Base-by-base conservation (phyloP, 257 asterid species). In the Striga asiatica region DNA sequence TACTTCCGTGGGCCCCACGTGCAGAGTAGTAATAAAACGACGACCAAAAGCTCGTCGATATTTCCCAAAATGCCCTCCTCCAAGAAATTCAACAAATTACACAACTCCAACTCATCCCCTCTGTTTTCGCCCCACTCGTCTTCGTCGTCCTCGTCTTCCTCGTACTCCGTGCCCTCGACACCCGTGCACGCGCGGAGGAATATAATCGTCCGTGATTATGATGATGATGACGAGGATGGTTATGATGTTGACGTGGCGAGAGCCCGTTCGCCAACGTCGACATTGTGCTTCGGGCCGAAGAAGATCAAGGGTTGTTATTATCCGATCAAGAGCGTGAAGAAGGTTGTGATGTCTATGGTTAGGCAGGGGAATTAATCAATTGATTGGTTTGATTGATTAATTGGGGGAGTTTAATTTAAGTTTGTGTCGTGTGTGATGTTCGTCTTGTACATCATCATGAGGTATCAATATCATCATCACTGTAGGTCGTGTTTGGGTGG, bases 261-360 rank as follows among this genome's bases (percentile, higher is more conserved):
- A 3, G 16, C 34, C 1, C 27, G 14, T 23, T 74, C 84, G 12
- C 76, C 82, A 0, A 72, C 54, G 0, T 74, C 84, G 0, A 72
- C 70, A 16, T 51, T 75, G 64, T 74, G 75, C 64, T 64, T 74
- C 25, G 62, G 81, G 3, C 59, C 32, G 3, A 66, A 65, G n/a
- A 66, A 61, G 39, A 31, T 25, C 18, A 65, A 61, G 60, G 64
- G 56, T n/a, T 38, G 59, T 35, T 35, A 25, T 2, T 50, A 50
- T 25, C 62, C 66, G 3, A 61, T 58, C n/a, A 72, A 57, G 69
- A 79, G 66, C n/a, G 67, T 69, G 64, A 82, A 65, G 77, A 76
- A 62, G 32, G 71, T 69, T 22, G 51, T 74, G 12, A 22, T 37
- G 65, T 64, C 75, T 23, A 58, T 78, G 50, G 66, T 60, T 56